These are phyloP conservation scores for Canna indica DNA, from an alignment of 176 grass and related monocot species.

Conservation along the genomic window DNA sequence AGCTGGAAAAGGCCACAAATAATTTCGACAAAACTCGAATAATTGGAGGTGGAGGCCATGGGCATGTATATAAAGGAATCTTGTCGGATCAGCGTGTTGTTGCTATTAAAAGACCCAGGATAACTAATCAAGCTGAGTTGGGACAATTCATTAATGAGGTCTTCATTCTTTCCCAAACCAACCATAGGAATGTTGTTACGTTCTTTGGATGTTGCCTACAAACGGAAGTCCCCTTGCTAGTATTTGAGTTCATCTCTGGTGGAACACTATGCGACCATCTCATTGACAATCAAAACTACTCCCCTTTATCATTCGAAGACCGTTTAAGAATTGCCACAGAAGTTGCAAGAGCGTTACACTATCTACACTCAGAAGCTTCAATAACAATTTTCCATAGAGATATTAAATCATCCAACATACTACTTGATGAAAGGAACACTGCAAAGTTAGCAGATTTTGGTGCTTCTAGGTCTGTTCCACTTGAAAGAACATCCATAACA, in stretches of 20 bases:
- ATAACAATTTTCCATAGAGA: constrained; percentile 6
- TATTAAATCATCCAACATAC: constrained; percentile 9
- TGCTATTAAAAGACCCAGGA: constrained; percentile 19
- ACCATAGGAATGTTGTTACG: constrained; percentile 15
- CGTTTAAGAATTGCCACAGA: constrained; percentile 19
- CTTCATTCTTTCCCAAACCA: background rate
- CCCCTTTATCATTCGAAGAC: constrained; percentile 7
- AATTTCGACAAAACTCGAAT: constrained; percentile 11
- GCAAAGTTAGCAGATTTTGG: constrained; percentile 20
- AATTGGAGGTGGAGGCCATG: constrained; percentile 11
- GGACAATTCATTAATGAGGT: background rate
- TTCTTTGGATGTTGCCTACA: constrained; percentile 8
- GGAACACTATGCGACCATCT: constrained; percentile 11
- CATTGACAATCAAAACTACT: background rate
- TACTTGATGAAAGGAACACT: background rate
- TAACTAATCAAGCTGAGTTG: background rate
- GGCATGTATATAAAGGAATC: constrained; percentile 12
- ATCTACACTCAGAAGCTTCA: constrained; percentile 1
- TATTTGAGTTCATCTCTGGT: constrained; percentile 22
- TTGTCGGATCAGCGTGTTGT: background rate
- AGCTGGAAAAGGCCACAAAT: constrained; percentile 15
- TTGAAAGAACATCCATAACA: constrained; percentile 13
- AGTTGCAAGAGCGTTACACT: constrained; percentile 6
- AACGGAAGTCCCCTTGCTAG: constrained; percentile 16
- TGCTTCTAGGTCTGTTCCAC: constrained; percentile 25